phyloP scores from a whole-genome alignment of 139 green algal species.

The Chara braunii region DNA sequence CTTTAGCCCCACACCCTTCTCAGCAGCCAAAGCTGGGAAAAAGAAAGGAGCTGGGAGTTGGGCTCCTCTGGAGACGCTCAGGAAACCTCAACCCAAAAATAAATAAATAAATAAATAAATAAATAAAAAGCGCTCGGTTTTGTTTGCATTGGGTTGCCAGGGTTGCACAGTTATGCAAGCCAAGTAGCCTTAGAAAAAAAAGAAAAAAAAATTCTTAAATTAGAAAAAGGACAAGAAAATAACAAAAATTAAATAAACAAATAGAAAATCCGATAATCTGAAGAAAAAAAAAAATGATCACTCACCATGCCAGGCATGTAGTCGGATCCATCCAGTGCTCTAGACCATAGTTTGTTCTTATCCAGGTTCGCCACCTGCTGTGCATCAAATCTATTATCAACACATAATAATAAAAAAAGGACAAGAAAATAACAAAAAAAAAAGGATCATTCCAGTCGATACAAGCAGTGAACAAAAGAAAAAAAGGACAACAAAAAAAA shows the following conservation, averaged over 20 bases:
- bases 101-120: too few species aligned
- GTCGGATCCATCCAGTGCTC: slow-evolving; percentile 84
- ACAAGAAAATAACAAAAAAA: background rate
- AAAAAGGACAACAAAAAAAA: background rate
- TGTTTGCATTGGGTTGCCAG: too few species aligned
- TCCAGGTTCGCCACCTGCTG: slow-evolving; percentile 42
- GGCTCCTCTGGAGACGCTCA: too few species aligned
- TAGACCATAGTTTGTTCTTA: slow-evolving; percentile 62
- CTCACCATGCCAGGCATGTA: slow-evolving; percentile 63
- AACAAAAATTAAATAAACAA: background rate
- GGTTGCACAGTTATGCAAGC: too few species aligned
- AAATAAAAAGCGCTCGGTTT: too few species aligned
- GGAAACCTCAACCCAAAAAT: too few species aligned
- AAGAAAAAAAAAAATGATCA: background rate
- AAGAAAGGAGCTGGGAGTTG: too few species aligned
- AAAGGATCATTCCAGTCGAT: background rate
- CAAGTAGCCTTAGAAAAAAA: too few species aligned
- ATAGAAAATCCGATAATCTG: background rate
- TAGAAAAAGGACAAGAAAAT: background rate
- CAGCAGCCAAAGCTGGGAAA: too few species aligned
- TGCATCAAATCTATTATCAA: slow-evolving; percentile 21
- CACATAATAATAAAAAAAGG: background rate
- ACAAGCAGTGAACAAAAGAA: background rate
- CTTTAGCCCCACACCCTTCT: too few species aligned
- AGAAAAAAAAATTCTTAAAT: background rate